Percentiles rank a stretch among this genome's conserved stretches.
Evolutionary conservation across 2,329 filamentous ascomycete genomes (phyloP).

Genomic region (Myriangium duriaei): DNA sequence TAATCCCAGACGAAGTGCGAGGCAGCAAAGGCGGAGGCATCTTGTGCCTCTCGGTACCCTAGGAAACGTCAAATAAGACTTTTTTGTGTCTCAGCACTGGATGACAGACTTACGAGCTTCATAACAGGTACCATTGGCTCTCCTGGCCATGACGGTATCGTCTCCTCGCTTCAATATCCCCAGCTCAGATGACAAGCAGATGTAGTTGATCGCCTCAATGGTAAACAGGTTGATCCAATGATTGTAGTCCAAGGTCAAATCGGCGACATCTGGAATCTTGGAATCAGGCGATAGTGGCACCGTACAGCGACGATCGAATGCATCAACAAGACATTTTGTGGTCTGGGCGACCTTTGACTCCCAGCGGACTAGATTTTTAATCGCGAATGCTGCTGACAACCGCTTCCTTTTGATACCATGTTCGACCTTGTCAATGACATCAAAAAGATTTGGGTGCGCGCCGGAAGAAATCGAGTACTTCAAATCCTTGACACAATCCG

Average conservation of each 20-base stretch:
- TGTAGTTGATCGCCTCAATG: slow-evolving; percentile 27
- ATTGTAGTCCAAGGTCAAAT: slow-evolving; percentile 28
- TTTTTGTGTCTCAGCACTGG: no score
- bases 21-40: slow-evolving; percentile 39
- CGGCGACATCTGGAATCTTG: no score
- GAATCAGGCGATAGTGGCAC: no score
- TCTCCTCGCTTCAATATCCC: slow-evolving; percentile 25
- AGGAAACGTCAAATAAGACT: no score
- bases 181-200: slow-evolving; percentile 25
- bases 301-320: no score
- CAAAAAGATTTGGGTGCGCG: slow-evolving; percentile 24
- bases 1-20: slow-evolving; percentile 40
- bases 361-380: slow-evolving; percentile 30
- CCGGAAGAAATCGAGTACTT: slow-evolving; percentile 22
- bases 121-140: slow-evolving; percentile 30
- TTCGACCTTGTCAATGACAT: slow-evolving; percentile 27
- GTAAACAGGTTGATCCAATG: slow-evolving; percentile 28
- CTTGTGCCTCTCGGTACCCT: slow-evolving; percentile 39
- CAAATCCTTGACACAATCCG: slow-evolving; percentile 24
- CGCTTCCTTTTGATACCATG: slow-evolving; percentile 29
- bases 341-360: slow-evolving; percentile 31
- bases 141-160: slow-evolving; percentile 19
- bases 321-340: no score
- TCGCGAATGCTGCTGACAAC: slow-evolving; percentile 26
- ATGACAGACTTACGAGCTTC: no score